A percentile compares a stretch with the other conserved stretches of the same genome.
Evolutionary conservation across 2,329 filamentous ascomycete genomes (phyloP).

Genomic region (Cordyceps militaris): DNA sequence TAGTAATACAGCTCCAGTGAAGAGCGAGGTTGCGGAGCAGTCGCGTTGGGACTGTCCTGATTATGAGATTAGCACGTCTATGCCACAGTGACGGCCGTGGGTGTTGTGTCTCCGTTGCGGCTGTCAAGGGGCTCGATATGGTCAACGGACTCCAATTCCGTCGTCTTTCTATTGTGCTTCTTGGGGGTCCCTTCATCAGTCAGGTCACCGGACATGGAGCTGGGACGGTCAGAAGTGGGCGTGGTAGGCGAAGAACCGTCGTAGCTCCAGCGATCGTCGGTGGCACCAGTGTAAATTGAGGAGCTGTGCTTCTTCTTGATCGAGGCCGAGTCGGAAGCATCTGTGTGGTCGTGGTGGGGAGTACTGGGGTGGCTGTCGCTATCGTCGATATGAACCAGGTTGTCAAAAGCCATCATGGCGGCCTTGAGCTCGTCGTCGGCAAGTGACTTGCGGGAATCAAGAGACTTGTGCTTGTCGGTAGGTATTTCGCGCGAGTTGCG

Average conservation of each 20-base stretch:
- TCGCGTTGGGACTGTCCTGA: not conserved
- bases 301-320: conserved; percentile 29
- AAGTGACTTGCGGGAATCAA: not conserved
- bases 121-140: not conserved
- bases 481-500: conserved; percentile 7
- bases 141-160: not conserved
- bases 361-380: conserved; percentile 13
- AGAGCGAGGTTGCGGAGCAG: not conserved
- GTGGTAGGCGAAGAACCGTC: conserved; percentile 32
- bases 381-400: conserved; percentile 11
- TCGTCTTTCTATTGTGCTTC: conserved; percentile 22
- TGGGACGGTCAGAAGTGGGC: conserved; percentile 31
- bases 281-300: conserved; percentile 32
- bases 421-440: not conserved
- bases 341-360: conserved; percentile 19
- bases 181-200: conserved; percentile 27
- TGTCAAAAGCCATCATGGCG: conserved; percentile 3
- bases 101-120: conserved; percentile 9
- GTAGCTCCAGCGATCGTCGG: conserved; percentile 31
- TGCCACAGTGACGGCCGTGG: conserved; percentile 5
- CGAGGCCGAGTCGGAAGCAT: conserved; percentile 23
- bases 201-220: conserved; percentile 26
- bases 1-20: conserved; percentile 2
- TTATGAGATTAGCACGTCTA: not conserved
- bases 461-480: not conserved